These are phyloP conservation scores for Alternaria brassicicola DNA, from an alignment of 2,329 filamentous ascomycete genomes.

Conservation along the genomic window DNA sequence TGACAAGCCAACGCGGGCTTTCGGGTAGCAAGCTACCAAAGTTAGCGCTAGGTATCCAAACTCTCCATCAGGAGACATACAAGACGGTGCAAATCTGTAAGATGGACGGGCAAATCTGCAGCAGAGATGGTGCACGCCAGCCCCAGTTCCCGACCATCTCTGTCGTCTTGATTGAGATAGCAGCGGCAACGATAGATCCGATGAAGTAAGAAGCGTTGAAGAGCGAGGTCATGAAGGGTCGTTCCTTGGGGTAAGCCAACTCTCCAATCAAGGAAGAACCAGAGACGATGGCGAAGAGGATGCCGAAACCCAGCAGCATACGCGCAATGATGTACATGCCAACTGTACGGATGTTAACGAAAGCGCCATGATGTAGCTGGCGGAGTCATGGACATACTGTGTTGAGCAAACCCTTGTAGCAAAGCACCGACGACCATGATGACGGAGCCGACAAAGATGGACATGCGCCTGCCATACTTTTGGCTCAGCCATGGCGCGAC, in stretches of 20 bases:
- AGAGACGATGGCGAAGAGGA: conserved; percentile 65
- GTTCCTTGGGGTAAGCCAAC: conserved; percentile 66
- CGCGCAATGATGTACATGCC: conserved; percentile 67
- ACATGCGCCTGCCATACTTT: conserved; percentile 59
- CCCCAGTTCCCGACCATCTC: conserved; percentile 51
- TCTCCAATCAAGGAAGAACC: conserved; percentile 66
- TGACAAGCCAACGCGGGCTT: conserved; percentile 58
- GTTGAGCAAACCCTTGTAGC: conserved; percentile 60
- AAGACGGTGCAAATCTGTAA: conserved; percentile 50
- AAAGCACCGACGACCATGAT: conserved; percentile 66
- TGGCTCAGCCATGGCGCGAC: conserved; percentile 43
- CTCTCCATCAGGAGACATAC: conserved; percentile 18
- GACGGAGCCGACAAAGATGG: conserved; percentile 63
- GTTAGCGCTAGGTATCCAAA: background rate
- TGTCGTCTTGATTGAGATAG: conserved; percentile 58
- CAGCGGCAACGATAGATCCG: conserved; percentile 57
- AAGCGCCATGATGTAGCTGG: background rate
- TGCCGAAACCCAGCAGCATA: conserved; percentile 66
- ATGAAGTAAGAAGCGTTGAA: conserved; percentile 67
- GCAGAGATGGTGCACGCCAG: conserved; percentile 59
- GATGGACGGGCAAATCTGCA: conserved; percentile 58
- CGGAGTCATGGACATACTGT: conserved; percentile 25
- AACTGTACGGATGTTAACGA: conserved; percentile 26
- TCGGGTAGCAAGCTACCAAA: conserved; percentile 43
- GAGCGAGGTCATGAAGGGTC: conserved; percentile 63